phyloP scores from a whole-genome alignment of 352 stramenopile species.

The Bremia lactucae region DNA sequence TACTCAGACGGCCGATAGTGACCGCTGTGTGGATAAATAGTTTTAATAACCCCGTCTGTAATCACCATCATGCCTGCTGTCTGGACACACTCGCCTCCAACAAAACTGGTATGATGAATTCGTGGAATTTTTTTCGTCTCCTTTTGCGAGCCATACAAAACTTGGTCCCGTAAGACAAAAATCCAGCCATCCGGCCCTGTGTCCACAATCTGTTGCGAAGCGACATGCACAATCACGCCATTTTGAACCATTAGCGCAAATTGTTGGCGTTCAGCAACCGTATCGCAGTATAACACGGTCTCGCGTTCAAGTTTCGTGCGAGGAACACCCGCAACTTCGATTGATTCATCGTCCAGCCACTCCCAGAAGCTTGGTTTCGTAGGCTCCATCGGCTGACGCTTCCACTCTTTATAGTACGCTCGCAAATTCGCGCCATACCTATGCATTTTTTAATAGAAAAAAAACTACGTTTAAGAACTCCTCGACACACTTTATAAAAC shows the following conservation, averaged over 20 bases:
- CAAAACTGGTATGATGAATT: slow-evolving; percentile 97
- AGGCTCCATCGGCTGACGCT: slow-evolving; percentile 58
- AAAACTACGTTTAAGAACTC: background rate
- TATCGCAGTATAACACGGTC: slow-evolving; percentile 91
- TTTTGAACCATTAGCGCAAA: slow-evolving; percentile 80
- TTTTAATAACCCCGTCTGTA: slow-evolving; percentile 82
- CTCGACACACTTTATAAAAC: background rate
- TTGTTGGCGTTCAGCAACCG: slow-evolving; percentile 78
- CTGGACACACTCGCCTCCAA: slow-evolving; percentile 92
- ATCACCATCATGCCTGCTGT: slow-evolving; percentile 95
- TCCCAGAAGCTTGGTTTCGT: slow-evolving; percentile 81
- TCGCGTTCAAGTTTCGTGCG: slow-evolving; percentile 90
- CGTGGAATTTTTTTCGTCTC: slow-evolving; percentile 88
- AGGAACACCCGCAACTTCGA: slow-evolving; percentile 82
- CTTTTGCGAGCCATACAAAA: slow-evolving; percentile 91
- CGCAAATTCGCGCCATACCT: slow-evolving; percentile 95
- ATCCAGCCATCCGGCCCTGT: slow-evolving; percentile 94
- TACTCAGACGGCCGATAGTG: slow-evolving; percentile 94
- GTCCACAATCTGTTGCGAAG: slow-evolving; percentile 65
- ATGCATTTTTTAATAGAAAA: slow-evolving; percentile 4
- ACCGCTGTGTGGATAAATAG: slow-evolving; percentile 95
- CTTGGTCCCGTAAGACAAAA: slow-evolving; percentile 92
- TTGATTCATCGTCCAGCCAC: slow-evolving; percentile 78
- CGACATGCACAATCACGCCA: slow-evolving; percentile 53
- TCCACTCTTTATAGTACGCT: slow-evolving; percentile 96